A percentile compares a stretch with the other conserved stretches of the same genome.
These are phyloP conservation scores for Suillus americanus DNA, from an alignment of 768 basidiomycete species.

Conservation along the genomic window DNA sequence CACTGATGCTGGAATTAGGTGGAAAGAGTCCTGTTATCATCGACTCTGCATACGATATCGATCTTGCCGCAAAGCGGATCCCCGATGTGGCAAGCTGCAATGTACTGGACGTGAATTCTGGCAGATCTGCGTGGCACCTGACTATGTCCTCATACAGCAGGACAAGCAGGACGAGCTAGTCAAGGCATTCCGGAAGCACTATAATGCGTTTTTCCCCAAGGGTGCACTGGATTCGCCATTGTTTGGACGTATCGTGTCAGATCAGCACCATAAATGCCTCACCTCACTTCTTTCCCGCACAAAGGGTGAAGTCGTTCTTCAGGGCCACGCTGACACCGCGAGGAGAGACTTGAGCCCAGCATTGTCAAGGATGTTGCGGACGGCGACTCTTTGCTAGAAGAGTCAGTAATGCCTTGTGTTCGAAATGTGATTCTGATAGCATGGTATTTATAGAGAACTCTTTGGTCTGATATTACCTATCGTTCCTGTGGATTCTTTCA, in stretches of 20 bases:
- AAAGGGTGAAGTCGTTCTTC: conserved; percentile 51
- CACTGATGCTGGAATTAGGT: conserved; percentile 30
- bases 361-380: conserved; percentile 53
- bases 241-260: conserved; percentile 53
- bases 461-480: conserved; percentile 75
- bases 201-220: conserved; percentile 52
- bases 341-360: conserved; percentile 57
- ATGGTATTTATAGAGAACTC: conserved; percentile 49
- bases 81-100: neutral
- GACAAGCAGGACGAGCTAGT: conserved; percentile 48
- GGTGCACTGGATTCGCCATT: conserved; percentile 45
- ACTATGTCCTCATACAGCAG: conserved; percentile 44
- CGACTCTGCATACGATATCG: conserved; percentile 40
- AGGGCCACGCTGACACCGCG: conserved; percentile 32
- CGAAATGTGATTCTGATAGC: neutral
- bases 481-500: conserved; percentile 52
- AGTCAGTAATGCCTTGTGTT: conserved; percentile 35
- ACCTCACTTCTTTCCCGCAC: conserved; percentile 51
- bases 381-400: conserved; percentile 61
- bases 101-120: neutral
- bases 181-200: conserved; percentile 41
- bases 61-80: conserved; percentile 60
- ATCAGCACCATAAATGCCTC: conserved; percentile 54
- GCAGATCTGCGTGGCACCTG: conserved; percentile 42
- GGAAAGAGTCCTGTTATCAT: conserved; percentile 49